phyloP scores from a whole-genome alignment of 2,329 filamentous ascomycete genomes.

The Aureobasidium melanogenum region DNA sequence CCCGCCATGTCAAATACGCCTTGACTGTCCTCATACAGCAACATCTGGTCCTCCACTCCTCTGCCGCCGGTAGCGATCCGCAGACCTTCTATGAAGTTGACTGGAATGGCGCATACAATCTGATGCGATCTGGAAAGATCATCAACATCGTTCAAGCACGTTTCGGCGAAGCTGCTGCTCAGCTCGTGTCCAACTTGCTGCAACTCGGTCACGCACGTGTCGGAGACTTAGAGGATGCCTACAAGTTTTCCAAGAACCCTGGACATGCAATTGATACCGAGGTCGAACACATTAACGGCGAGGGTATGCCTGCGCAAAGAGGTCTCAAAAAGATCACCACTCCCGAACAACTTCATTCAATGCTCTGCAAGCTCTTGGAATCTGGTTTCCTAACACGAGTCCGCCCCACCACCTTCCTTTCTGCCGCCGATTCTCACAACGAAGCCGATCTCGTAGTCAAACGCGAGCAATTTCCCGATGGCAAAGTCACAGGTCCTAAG shows the following conservation, averaged over 20 bases:
- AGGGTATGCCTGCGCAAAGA: constrained; percentile 14
- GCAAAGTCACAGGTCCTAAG: constrained; percentile 52
- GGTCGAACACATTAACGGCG: constrained; percentile 19
- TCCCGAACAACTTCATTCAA: constrained; percentile 32
- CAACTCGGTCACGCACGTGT: constrained; percentile 69
- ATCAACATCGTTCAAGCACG: constrained; percentile 64
- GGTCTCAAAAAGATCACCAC: constrained; percentile 25
- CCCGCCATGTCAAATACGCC: constrained; percentile 70
- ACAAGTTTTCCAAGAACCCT: constrained; percentile 34
- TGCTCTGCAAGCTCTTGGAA: constrained; percentile 46
- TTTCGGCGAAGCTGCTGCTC: constrained; percentile 65
- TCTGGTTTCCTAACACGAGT: constrained; percentile 62
- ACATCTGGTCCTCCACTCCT: constrained; percentile 48
- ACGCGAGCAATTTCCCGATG: constrained; percentile 43
- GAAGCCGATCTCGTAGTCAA: constrained; percentile 57
- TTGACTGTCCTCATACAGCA: constrained; percentile 81
- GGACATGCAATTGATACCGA: constrained; percentile 20
- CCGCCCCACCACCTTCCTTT: constrained; percentile 36
- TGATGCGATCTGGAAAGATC: constrained; percentile 74
- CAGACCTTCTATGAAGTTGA: constrained; percentile 78
- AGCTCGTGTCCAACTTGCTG: constrained; percentile 66
- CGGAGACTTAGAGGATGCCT: constrained; percentile 59
- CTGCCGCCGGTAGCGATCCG: constrained; percentile 47
- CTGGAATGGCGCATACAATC: constrained; percentile 66
- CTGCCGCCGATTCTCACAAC: constrained; percentile 46